Evolutionary conservation across 176 grass and related monocot genomes (phyloP), one percentile per base, ranked within the genome.

Genomic region (Hyparrhenia diplandra): DNA sequence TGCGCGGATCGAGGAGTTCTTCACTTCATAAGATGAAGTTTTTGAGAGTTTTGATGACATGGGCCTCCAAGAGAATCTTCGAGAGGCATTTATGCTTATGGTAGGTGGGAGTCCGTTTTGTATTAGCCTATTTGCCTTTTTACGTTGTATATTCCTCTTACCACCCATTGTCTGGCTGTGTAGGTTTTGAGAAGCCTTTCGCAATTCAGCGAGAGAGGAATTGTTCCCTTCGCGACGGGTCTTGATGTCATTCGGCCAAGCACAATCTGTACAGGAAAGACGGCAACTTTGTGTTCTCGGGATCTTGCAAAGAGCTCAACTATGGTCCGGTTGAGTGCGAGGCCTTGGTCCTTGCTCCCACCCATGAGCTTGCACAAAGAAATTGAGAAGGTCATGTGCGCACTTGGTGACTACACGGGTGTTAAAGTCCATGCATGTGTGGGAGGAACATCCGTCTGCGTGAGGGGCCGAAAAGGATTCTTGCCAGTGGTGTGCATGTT

Each of bases 191-290:
- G 89, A 97, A 94, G 36, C 94, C 94, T 51, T 97, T 91, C 21
- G 94, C 94, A 27, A 97, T 97, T 58, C 94, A 94, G 82, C 94
- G n/a, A 97, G 69, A 90, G 94, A 76, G 94, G 91, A 59, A 94
- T 97, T 14, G 94, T 97, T 49, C 94, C 94, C 2, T 97, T 97
- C 76, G 91, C 89, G 90, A 97, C n/a, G 85, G 94, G 94, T 0
- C 89, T 97, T 67, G 94, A 97, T 94, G 94, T 94, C 64, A 97
- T 97, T 71, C 94, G 94, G 82, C n/a, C 94, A 97, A 65, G 94
- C 94, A 18, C 94, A 97, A 32, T 97, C 94, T 57, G 94, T 79
- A 97, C 94, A 4, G 91, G 94, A 83, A 97, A 97, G 83, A 97
- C 94, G 34, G 94, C 31, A 32, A 32, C 31, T 32, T 32, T 32